Base-by-base conservation (phyloP, 208 protist species). In the Leishmania tropica region DNA sequence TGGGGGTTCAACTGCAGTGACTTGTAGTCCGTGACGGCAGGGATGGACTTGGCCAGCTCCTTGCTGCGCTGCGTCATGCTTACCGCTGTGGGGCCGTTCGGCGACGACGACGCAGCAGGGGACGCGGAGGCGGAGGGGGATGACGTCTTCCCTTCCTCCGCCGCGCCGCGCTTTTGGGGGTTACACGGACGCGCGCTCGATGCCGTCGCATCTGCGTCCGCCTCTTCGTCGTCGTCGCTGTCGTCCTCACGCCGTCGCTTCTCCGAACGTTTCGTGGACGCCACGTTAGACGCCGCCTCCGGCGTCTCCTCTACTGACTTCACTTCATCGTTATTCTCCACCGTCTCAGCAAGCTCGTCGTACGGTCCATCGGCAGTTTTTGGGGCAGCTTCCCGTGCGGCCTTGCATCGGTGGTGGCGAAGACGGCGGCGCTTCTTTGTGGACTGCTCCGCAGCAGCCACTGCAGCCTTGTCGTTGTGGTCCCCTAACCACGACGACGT, bases 1-100 rank as follows among this genome's bases (percentile, higher is more conserved):
- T 97, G 92, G 1, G 92, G 93, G 81, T 98, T 97, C 17, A 98
- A 85, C n/a, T 91, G 94, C 31, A 98, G 89, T 77, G 87, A 85
- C 73, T 90, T 92, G 86, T 97, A 98, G 83, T 98, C 92, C 17
- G 87, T 94, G 24, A 95, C 92, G 53, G 83, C 78, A 0, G 90
- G 81, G 54, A 92, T 83, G 45, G 89, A 86, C 37, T 92, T 86
- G 15, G 78, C 74, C 2, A 87, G 76, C 65, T 89, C 79, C 74
- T 85, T 79, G 80, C 78, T 79, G 1, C 74, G 77, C n/a, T 79
- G 80, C 35, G 75, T 60, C 53, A 80, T 77, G 64, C 70, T 79
- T 28, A 74, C 79, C 11, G 58, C 51, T 17, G 60, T 73, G 48
- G 77, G n/a, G 68, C 8, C 78, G 31, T 2, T 37, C 24, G 10